Conservation (phyloP, 768 basidiomycete species). For the Krasilnikovozyma curviuscula region DNA sequence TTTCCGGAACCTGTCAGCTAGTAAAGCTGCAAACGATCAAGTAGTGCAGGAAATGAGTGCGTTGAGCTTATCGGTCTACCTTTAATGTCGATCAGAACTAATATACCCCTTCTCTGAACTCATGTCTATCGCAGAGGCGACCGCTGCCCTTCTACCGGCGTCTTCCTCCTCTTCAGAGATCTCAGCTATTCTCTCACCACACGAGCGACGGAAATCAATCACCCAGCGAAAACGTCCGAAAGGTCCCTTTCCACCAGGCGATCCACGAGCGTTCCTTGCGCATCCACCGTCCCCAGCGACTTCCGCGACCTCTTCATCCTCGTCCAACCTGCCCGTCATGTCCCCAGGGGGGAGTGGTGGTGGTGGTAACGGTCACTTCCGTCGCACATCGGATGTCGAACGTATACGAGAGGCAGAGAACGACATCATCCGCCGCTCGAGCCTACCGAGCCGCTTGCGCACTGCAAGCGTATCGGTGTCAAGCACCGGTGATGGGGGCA, state of each 20-base stretch:
- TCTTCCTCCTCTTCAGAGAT: constrained; percentile 74
- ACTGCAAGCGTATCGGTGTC: no score
- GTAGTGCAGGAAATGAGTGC: constrained; percentile 80
- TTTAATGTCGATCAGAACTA: constrained; percentile 33
- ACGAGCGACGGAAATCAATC: constrained; percentile 18
- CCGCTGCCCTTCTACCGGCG: neutral
- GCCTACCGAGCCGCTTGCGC: constrained; percentile 5
- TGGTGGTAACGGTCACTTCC: constrained; percentile 37
- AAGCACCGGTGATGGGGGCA: no score
- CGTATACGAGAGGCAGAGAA: constrained; percentile 38
- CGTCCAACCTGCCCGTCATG: neutral
- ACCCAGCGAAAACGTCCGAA: constrained; percentile 15
- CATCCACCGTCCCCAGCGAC: constrained; percentile 10
- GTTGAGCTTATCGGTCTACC: constrained; percentile 76
- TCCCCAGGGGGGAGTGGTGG: neutral
- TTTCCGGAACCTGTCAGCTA: constrained; percentile 86
- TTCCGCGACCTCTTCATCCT: constrained; percentile 6
- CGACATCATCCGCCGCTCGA: constrained; percentile 5
- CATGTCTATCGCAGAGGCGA: constrained; percentile 5
- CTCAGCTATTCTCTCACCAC: constrained; percentile 35
- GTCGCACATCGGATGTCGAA: constrained; percentile 60
- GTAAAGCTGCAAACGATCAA: constrained; percentile 97
- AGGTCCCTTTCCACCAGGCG: constrained; percentile 5
- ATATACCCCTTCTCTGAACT: constrained; percentile 4
- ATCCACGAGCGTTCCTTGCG: neutral